Conservation (phyloP, 2,329 filamentous ascomycete species). For the Calonectria pseudoreteaudii region DNA sequence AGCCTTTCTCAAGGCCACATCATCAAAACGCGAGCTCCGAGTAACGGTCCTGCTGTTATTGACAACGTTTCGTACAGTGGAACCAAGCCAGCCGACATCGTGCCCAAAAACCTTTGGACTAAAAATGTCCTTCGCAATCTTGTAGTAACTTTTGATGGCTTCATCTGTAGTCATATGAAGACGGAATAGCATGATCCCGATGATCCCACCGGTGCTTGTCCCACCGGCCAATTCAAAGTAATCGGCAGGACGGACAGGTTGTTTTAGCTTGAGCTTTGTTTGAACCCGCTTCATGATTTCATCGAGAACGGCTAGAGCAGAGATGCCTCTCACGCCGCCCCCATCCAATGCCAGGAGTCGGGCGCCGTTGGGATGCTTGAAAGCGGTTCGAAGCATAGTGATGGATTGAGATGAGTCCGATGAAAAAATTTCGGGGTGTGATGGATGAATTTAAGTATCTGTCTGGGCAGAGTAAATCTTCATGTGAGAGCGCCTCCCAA, state of each 20-base stretch:
- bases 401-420: neutral
- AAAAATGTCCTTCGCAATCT: slow-evolving; percentile 28
- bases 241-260: slow-evolving; percentile 5
- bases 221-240: slow-evolving; percentile 35
- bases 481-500: neutral
- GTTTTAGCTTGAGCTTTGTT: neutral
- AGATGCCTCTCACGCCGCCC: slow-evolving; percentile 23
- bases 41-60: slow-evolving; percentile 32
- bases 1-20: slow-evolving; percentile 18
- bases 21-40: slow-evolving; percentile 31
- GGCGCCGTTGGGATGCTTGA: slow-evolving; percentile 20
- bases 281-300: slow-evolving; percentile 17
- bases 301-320: slow-evolving; percentile 3
- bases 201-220: slow-evolving; percentile 33
- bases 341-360: slow-evolving; percentile 23
- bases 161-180: slow-evolving; percentile 33
- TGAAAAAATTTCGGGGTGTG: neutral
- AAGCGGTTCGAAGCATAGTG: neutral
- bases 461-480: neutral
- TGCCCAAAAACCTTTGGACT: slow-evolving; percentile 30
- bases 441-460: neutral
- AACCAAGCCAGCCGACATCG: slow-evolving; percentile 26
- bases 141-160: slow-evolving; percentile 32
- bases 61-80: neutral
- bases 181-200: slow-evolving; percentile 33